A percentile compares a stretch with the other conserved stretches of the same genome.
phyloP scores from a whole-genome alignment of 2,329 filamentous ascomycete genomes.

The Neoscytalidium dimidiatum region DNA sequence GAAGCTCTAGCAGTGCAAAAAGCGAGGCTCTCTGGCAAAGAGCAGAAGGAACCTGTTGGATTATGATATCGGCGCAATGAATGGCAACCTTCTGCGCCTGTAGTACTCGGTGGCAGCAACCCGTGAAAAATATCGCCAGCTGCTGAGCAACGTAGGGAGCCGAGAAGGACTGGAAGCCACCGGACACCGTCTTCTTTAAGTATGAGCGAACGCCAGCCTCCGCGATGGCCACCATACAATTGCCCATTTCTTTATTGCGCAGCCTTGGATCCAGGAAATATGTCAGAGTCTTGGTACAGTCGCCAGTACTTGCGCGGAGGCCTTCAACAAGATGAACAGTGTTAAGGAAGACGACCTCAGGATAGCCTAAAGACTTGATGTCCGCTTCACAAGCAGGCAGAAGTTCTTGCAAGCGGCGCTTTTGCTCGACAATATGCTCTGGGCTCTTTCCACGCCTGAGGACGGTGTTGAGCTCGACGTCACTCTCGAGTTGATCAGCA shows the following conservation, averaged over 20 bases:
- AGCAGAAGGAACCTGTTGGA: constrained; percentile 81
- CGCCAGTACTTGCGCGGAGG: constrained; percentile 79
- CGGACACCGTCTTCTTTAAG: constrained; percentile 71
- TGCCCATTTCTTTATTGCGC: constrained; percentile 60
- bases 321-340: constrained; percentile 88
- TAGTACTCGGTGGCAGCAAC: constrained; percentile 91
- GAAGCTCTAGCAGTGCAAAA: constrained; percentile 86
- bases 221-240: constrained; percentile 64
- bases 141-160: constrained; percentile 88
- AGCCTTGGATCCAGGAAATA: constrained; percentile 96
- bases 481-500: constrained; percentile 88
- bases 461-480: constrained; percentile 94
- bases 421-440: constrained; percentile 77
- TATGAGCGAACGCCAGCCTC: constrained; percentile 78
- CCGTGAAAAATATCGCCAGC: constrained; percentile 79
- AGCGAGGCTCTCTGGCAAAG: constrained; percentile 88
- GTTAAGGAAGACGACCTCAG: constrained; percentile 89
- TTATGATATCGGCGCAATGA: constrained; percentile 80
- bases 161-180: constrained; percentile 75
- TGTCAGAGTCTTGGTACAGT: constrained; percentile 84
- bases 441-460: constrained; percentile 81
- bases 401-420: constrained; percentile 71
- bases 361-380: constrained; percentile 80
- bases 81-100: constrained; percentile 88
- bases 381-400: constrained; percentile 77